Evolutionary conservation across 2,329 filamentous ascomycete genomes (phyloP).

Genomic region (Aspergillus candidus): DNA sequence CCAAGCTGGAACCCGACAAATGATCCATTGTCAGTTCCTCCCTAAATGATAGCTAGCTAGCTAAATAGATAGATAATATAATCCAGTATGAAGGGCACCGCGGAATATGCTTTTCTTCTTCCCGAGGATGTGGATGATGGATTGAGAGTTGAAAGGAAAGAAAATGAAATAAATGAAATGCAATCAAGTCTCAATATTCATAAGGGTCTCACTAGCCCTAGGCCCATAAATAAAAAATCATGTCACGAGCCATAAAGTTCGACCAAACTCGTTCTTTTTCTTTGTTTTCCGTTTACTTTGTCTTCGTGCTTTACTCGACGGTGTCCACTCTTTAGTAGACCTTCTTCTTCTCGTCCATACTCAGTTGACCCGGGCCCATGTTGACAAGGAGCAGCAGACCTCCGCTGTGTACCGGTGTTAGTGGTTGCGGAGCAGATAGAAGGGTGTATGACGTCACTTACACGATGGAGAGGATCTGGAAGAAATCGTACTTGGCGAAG

Average conservation of each 20-base stretch:
- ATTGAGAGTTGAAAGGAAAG: conserved; percentile 1
- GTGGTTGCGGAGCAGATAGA: not conserved
- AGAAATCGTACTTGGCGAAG: conserved; percentile 99
- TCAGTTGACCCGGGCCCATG: conserved; percentile 96
- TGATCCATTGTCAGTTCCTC: no score
- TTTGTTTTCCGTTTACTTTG: no score
- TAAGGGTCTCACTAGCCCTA: not conserved
- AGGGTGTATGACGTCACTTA: conserved; percentile 37
- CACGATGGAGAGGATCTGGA: conserved; percentile 98
- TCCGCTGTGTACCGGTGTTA: conserved; percentile 47
- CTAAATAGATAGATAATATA: no score
- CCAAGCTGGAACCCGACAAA: no score
- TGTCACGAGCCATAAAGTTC: no score
- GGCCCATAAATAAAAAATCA: no score
- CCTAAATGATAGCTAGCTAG: no score
- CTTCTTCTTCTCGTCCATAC: conserved; percentile 99
- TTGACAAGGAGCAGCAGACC: conserved; percentile 95
- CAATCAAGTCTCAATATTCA: not conserved
- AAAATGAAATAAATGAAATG: not conserved
- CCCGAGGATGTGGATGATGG: not conserved
- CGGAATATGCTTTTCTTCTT: not conserved
- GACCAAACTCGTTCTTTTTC: no score
- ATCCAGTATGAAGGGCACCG: no score
- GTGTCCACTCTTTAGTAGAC: conserved; percentile 62
- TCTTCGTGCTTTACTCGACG: no score